These are phyloP conservation scores for Monocercomonoides exilis DNA, from an alignment of 78 protist species.

Conservation along the genomic window DNA sequence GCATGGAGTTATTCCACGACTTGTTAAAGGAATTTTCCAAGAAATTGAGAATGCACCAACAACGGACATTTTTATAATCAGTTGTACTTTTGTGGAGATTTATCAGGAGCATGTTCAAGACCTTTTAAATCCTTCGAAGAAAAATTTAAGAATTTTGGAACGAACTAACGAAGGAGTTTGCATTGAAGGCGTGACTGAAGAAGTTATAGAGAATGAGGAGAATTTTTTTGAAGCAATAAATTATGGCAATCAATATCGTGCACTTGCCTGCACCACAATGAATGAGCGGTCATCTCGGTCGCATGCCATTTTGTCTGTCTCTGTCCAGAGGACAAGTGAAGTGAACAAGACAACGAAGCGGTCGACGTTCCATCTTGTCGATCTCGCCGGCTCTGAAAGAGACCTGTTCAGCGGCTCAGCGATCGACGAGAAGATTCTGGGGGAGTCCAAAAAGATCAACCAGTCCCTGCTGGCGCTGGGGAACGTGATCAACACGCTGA, in stretches of 20 bases:
- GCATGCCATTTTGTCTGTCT: neutral
- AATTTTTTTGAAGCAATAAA: neutral
- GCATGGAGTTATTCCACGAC: neutral
- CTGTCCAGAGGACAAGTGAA: neutral
- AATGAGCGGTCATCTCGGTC: neutral
- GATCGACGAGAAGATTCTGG: neutral
- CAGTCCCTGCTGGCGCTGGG: neutral
- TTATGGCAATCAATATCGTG: neutral
- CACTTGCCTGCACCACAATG: neutral
- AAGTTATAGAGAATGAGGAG: neutral
- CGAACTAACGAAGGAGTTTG: neutral
- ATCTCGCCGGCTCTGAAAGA: neutral
- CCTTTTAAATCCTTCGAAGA: neutral
- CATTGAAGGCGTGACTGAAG: neutral
- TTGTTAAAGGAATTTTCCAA: neutral
- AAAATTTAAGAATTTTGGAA: neutral
- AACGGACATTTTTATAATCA: neutral
- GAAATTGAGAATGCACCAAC: neutral
- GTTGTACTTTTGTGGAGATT: neutral
- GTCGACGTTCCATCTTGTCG: neutral
- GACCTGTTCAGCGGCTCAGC: neutral
- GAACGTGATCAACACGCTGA: neutral
- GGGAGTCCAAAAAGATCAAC: neutral
- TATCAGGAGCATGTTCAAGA: neutral
- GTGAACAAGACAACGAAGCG: neutral